Conservation (phyloP, 1,284 basidiomycete genomes). For the Fomitopsis palustris region DNA sequence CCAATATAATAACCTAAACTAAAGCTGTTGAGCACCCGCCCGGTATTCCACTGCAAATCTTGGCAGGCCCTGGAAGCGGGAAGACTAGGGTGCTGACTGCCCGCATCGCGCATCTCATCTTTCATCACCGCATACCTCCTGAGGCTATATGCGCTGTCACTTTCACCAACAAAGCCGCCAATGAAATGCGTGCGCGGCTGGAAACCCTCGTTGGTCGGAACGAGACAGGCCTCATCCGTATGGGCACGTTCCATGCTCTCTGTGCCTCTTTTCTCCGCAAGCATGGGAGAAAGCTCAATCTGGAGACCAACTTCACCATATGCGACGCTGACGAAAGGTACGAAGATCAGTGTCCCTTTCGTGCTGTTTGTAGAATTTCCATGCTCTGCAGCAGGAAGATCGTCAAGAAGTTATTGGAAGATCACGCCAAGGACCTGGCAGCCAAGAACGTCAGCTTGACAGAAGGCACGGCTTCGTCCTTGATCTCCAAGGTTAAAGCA, state of each 20-base stretch:
- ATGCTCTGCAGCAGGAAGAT: constrained; percentile 66
- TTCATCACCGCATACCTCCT: constrained; percentile 52
- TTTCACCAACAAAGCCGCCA: constrained; percentile 88
- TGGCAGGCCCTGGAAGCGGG: constrained; percentile 84
- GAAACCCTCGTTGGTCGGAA: constrained; percentile 68
- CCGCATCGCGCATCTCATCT: constrained; percentile 75
- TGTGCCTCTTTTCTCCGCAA: constrained; percentile 73
- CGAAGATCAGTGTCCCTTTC: constrained; percentile 14
- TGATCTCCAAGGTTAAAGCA: constrained; percentile 83
- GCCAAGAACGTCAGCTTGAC: constrained; percentile 55
- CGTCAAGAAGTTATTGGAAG: constrained; percentile 59
- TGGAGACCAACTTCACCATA: constrained; percentile 79
- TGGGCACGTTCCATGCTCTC: constrained; percentile 85
- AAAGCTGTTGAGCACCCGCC: constrained; percentile 69
- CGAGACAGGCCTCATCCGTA: constrained; percentile 55
- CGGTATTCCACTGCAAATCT: constrained; percentile 68
- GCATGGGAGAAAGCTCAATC: constrained; percentile 56
- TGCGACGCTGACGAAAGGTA: constrained; percentile 84
- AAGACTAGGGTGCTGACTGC: constrained; percentile 69
- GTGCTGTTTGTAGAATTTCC: constrained; percentile 5
- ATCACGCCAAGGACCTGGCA: constrained; percentile 45
- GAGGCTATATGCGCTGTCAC: constrained; percentile 77
- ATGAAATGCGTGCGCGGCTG: constrained; percentile 82
- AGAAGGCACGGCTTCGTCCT: constrained; percentile 53
- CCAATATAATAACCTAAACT: neutral